Evolutionary conservation across 176 grass and related monocot species (phyloP).

Genomic region (Saccharum spontaneum): DNA sequence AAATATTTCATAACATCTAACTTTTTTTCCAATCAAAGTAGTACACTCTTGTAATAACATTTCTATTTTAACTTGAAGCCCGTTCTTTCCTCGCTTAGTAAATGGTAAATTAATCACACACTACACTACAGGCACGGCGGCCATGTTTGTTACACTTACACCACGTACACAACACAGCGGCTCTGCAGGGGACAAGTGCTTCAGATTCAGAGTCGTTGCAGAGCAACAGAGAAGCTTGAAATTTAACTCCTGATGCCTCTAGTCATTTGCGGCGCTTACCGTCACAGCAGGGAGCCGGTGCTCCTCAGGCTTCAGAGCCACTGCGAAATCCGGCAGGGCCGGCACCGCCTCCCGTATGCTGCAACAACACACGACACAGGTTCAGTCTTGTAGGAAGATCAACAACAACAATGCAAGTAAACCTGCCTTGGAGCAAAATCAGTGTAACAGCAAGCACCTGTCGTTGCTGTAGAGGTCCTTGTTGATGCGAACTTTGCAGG

Average conservation of each 20-base stretch:
- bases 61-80: too few species aligned
- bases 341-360: constrained; percentile 47
- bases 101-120: too few species aligned
- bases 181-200: neutral
- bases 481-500: constrained; percentile 62
- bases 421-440: neutral
- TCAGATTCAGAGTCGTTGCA: neutral
- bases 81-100: too few species aligned
- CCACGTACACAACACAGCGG: neutral
- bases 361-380: neutral
- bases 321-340: constrained; percentile 55
- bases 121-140: neutral
- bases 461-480: constrained; percentile 64
- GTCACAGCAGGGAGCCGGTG: constrained; percentile 54
- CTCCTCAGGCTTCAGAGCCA: constrained; percentile 66
- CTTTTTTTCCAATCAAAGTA: too few species aligned
- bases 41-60: too few species aligned
- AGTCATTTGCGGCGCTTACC: constrained; percentile 24
- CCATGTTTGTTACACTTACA: neutral
- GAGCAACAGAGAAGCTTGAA: neutral
- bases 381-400: neutral
- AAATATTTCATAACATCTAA: too few species aligned
- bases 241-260: neutral
- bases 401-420: neutral
- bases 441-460: constrained; percentile 22